A percentile compares a stretch with the other conserved stretches of the same genome.
Conservation (phyloP, 306 rosid genomes). For the Inga laurina region DNA sequence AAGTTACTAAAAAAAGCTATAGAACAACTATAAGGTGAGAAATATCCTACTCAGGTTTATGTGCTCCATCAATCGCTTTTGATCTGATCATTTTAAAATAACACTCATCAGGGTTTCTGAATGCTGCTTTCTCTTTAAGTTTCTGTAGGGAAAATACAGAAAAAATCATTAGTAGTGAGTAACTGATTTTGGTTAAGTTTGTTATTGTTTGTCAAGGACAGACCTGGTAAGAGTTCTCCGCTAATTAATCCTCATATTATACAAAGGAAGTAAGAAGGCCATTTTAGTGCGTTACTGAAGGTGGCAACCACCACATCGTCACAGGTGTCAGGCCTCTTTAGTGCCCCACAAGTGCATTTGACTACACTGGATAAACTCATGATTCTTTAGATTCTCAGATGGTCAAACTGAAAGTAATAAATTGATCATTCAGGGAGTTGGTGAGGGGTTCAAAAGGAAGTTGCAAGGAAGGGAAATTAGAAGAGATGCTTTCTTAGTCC, state of each 20-base stretch:
- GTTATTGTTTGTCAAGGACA: neutral
- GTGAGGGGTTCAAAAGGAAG: no score
- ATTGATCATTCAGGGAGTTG: no score
- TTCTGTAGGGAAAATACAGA: constrained; percentile 43
- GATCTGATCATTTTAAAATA: constrained; percentile 73
- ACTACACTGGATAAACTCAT: no score
- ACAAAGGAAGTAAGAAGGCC: neutral
- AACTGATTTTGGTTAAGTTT: neutral
- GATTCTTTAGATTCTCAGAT: no score
- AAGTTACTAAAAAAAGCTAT: neutral
- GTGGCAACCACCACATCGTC: no score
- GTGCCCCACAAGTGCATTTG: no score
- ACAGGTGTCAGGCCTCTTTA: no score
- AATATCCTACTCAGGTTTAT: constrained; percentile 51
- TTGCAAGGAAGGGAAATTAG: no score
- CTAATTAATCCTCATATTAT: neutral
- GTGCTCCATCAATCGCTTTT: constrained; percentile 67
- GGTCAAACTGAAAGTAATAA: no score
- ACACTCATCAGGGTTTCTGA: constrained; percentile 77
- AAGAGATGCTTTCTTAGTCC: no score
- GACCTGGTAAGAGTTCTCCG: neutral
- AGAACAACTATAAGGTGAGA: neutral
- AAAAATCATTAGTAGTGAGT: neutral
- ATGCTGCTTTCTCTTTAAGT: constrained; percentile 77
- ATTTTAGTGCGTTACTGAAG: neutral